Evolutionary conservation across 495 filamentous ascomycete genomes (phyloP).

Genomic region (Cairneyella variabilis): DNA sequence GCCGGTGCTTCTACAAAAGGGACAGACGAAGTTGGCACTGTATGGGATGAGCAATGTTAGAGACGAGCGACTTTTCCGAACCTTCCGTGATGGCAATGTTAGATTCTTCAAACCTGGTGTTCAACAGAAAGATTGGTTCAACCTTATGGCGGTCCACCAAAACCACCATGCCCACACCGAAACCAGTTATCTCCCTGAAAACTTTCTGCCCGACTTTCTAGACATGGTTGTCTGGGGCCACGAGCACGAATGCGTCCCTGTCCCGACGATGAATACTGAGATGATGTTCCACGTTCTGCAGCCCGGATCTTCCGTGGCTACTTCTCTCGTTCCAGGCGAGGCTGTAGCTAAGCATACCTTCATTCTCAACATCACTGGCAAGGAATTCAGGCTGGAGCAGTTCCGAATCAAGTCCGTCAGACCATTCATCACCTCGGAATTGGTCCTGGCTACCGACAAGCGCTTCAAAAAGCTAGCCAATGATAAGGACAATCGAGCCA

Average conservation of each 20-base stretch:
- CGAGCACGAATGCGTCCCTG: constrained; percentile 93
- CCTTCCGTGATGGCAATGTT: constrained; percentile 88
- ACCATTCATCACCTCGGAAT: constrained; percentile 84
- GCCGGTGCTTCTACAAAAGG: constrained; percentile 90
- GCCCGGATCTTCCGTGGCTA: constrained; percentile 92
- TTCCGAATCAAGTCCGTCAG: constrained; percentile 84
- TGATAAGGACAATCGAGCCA: constrained; percentile 75
- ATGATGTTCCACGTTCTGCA: constrained; percentile 95
- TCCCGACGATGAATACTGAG: constrained; percentile 76
- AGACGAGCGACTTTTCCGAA: constrained; percentile 90
- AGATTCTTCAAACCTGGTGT: constrained; percentile 84
- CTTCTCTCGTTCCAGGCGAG: constrained; percentile 85
- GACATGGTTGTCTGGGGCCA: constrained; percentile 96
- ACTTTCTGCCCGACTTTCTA: constrained; percentile 87
- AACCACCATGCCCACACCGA: constrained; percentile 91
- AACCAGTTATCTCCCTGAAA: constrained; percentile 88
- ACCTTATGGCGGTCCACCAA: constrained; percentile 92
- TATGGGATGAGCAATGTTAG: constrained; percentile 97
- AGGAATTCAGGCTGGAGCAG: constrained; percentile 74
- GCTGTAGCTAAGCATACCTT: constrained; percentile 88
- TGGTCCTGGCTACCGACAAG: constrained; percentile 71
- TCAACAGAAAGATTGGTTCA: constrained; percentile 93
- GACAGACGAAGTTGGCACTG: constrained; percentile 86
- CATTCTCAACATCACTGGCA: constrained; percentile 78
- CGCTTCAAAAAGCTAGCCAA: constrained; percentile 72